Evolutionary conservation across 768 basidiomycete genomes (phyloP).

Genomic region (Trametes maxima): DNA sequence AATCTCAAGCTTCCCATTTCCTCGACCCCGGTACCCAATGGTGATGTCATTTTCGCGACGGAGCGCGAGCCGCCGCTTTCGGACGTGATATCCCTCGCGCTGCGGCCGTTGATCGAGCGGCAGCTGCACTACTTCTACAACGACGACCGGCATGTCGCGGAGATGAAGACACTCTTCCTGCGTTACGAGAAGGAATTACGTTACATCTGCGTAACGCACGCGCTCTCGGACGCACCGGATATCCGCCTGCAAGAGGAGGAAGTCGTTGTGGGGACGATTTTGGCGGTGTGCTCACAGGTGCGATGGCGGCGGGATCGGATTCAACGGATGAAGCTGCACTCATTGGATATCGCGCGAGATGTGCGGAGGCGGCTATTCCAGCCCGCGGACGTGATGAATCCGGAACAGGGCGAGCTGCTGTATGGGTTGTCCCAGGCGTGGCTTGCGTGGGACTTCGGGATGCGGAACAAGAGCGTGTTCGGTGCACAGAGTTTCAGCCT

Average conservation of each 20-base stretch:
- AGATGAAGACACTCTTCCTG: constrained; percentile 45
- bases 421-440: constrained; percentile 54
- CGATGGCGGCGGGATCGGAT: constrained; percentile 60
- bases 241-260: constrained; percentile 69
- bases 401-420: constrained; percentile 24
- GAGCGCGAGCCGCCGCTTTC: constrained; percentile 20
- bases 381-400: constrained; percentile 13
- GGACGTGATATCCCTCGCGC: constrained; percentile 29
- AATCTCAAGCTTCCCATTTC: constrained; percentile 33
- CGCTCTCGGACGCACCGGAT: constrained; percentile 58
- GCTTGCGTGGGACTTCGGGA: constrained; percentile 64
- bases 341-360: constrained; percentile 52
- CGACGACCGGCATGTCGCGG: constrained; percentile 27
- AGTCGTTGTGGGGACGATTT: constrained; percentile 72
- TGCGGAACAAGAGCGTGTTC: constrained; percentile 35
- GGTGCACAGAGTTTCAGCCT: constrained; percentile 65
- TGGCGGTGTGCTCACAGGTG: constrained; percentile 66
- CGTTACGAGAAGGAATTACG: constrained; percentile 65
- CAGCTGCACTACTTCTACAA: constrained; percentile 28
- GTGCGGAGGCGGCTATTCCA: constrained; percentile 42
- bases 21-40: constrained; percentile 13
- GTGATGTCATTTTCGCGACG: background rate
- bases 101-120: constrained; percentile 26
- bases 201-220: constrained; percentile 72
- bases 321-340: constrained; percentile 64